Base-by-base conservation (phyloP, 2,329 filamentous ascomycete genomes). In the Rhinocladiella mackenziei region DNA sequence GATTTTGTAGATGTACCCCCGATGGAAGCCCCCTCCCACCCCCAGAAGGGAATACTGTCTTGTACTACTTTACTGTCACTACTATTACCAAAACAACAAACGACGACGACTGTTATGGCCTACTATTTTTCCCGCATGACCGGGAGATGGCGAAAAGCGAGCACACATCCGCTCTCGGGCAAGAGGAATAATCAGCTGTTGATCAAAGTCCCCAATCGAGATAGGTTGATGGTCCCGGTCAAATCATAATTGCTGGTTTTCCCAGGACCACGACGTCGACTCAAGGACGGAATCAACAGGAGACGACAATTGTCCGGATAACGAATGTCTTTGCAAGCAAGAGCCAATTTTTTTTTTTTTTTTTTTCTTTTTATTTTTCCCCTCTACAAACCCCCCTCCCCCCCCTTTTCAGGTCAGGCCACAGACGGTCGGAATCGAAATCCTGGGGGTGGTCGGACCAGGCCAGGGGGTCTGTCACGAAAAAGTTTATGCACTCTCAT, bases 401-500 rank as follows among this genome's bases (percentile, higher is more conserved):
- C n/a, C n/a, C n/a, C n/a, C n/a, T n/a, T n/a, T 25, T 37, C 34
- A 37, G 41, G 41, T 45, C 51, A 50, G 50, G 25, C 50, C 50
- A 51, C 48, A 40, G 40, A 43, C 42, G 43, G 49, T 39, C 43
- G 45, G 44, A 35, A 36, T 39, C 42, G 29, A 35, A 28, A 47
- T 50, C 46, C 50, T n/a, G n/a, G 46, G 43, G 50, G 50, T 43
- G 46, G 43, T 49, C 42, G 50, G 42, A 33, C 36, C 48, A 39
- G 33, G 34, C 46, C 45, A 44, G 49, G 49, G 49, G 50, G 46
- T 48, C 43, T 50, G 50, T 50, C 43, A 53, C 43, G 31, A 35
- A 41, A 57, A 56, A 57, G 53, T 57, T 56, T 57, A 57, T 57
- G 53, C 53, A 57, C 55, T 46, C 45, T 53, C 53, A 48, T 37